These are phyloP conservation scores for Brasenia schreberi DNA, from an alignment of 164 flowering plant species.

Conservation along the genomic window DNA sequence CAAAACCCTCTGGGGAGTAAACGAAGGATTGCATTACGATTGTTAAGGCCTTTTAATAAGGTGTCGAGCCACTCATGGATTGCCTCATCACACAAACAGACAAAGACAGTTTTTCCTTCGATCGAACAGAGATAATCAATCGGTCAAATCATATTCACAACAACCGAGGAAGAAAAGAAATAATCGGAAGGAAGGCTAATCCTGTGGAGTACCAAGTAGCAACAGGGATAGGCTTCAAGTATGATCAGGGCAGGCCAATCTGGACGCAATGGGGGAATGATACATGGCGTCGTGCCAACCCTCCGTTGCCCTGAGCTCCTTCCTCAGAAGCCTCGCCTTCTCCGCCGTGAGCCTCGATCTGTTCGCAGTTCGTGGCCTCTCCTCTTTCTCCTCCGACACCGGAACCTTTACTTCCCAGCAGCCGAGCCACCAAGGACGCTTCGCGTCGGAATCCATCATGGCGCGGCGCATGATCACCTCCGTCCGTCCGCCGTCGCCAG, in stretches of 20 bases:
- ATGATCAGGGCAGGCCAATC: conserved; percentile 8
- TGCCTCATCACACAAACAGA: neutral
- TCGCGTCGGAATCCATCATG: conserved; percentile 1
- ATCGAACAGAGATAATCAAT: neutral
- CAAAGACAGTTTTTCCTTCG: neutral
- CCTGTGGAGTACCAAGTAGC: neutral
- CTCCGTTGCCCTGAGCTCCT: conserved; percentile 7
- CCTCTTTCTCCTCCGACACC: neutral
- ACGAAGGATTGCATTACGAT: no score
- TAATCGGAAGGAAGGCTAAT: neutral
- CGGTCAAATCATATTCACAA: neutral
- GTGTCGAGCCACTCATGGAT: neutral
- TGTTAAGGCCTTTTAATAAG: neutral
- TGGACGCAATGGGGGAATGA: conserved; percentile 7
- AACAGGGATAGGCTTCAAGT: neutral
- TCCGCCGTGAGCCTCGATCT: conserved; percentile 6
- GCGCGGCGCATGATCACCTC: neutral
- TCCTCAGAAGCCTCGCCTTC: conserved; percentile 7
- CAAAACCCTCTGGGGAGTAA: no score
- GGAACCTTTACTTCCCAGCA: neutral
- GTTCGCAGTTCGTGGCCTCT: neutral
- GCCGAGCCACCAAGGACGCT: conserved; percentile 7
- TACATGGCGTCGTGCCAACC: conserved; percentile 7
- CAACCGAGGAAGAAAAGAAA: neutral
- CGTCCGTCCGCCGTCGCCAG: neutral